Conservation (phyloP, 441 rosid species). For the Raphanus hybrid region DNA sequence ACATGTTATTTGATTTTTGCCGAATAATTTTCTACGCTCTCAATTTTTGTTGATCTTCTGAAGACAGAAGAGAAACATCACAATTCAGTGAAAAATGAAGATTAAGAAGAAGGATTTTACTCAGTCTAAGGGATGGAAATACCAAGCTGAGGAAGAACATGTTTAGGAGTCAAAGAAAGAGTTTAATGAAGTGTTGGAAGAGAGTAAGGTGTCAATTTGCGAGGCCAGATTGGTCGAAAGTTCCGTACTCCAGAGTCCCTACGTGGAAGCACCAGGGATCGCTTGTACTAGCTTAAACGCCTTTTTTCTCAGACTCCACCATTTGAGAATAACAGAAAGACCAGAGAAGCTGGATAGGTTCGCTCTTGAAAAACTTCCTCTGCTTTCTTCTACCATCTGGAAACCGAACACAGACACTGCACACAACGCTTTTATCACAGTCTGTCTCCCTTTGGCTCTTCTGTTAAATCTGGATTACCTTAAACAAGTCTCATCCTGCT, state of each 20-base stretch:
- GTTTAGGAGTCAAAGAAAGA: background rate
- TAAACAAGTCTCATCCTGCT: background rate
- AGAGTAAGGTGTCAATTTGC: background rate
- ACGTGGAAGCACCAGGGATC: too few species aligned
- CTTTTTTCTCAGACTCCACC: background rate
- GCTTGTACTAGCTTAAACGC: background rate
- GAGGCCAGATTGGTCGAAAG: too few species aligned
- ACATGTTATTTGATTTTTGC: too few species aligned
- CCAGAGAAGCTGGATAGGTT: slow-evolving; percentile 7
- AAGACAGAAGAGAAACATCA: too few species aligned
- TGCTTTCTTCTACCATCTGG: slow-evolving; percentile 7
- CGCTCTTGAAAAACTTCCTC: slow-evolving; percentile 2
- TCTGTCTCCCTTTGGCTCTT: background rate
- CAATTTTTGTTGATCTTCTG: background rate
- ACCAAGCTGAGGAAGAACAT: background rate
- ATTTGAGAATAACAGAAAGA: slow-evolving; percentile 1
- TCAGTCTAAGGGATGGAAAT: too few species aligned
- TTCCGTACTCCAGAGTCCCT: too few species aligned
- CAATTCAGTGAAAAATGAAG: background rate
- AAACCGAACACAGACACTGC: background rate
- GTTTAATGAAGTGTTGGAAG: background rate
- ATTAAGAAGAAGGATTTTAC: background rate
- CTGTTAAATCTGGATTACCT: background rate
- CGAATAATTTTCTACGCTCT: too few species aligned
- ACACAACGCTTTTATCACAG: background rate